Base-by-base conservation (phyloP, 306 rosid species). In the Boehmeria nivea region DNA sequence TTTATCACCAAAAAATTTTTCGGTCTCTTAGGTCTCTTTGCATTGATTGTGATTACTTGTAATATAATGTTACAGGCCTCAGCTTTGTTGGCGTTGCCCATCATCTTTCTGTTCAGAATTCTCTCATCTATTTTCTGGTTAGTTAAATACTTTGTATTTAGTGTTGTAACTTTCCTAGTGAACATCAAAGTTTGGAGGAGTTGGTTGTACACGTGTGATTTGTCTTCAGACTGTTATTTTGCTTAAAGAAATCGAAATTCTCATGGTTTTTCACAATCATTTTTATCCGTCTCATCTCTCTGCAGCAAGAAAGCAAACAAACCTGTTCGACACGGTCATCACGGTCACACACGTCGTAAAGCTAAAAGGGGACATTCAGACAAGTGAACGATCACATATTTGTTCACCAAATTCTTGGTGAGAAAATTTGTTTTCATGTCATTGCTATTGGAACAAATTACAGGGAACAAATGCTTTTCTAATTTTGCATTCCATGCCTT, bases 31-130 rank as follows among this genome's bases (percentile, higher is more conserved):
- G 40, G 23, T 16, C 37, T 47, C 42, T 47, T 76, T 63, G 66
- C 76, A 64, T 67, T 28, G 45, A 31, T 31, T 33, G 21, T 66
- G 36, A 63, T 24, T 48, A 39, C 16, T 28, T 1, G n/a, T 51
- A 17, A 59, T 48, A 26, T 10, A 49, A 57, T 62, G 62, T 49
- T 91, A 67, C 95, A 93, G 99, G 96, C 99, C 69, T 93, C 96
- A 47, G 88, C 95, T 47, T 60, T 85, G 47, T 76, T 93, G 78
- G 96, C 96, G 54, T 72, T 87, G 13, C 96, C 99, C 27, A 60
- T 87, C 46, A 77, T 85, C 55, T n/a, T 85, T 31, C 68, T 85
- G 65, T 83, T 83, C 68, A 87, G 88, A 72, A 48, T 67, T 34
- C 55, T 63, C 53, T 81, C 96, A 47, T 76, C 88, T 65, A 39